Base-by-base conservation (phyloP, 495 filamentous ascomycete species). In the Thermothielavioides terrestris region DNA sequence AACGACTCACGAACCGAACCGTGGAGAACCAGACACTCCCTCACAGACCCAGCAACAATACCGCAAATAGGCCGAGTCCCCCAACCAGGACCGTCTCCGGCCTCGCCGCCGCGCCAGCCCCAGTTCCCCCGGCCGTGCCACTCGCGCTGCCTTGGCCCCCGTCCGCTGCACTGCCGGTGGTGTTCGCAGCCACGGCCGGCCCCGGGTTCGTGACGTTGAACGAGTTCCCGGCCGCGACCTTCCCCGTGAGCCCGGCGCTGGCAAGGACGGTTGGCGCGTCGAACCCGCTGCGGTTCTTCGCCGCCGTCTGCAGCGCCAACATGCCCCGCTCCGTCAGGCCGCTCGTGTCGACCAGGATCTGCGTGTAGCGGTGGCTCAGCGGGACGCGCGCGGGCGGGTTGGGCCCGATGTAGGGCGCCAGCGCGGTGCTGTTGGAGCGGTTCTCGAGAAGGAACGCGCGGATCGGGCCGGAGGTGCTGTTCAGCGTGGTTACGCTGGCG, bases 171-270 rank as follows among this genome's bases (percentile, higher is more conserved):
- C 17, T 45, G 21, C 11, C 14, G 14, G 42, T 49, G 23, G 18
- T 43, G 1, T 42, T 55, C 3, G 30, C 12, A 14, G 14, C 39
- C 27, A 36, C 4, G 26, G 46, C 65, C 20, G 67, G 69, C 25
- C 68, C 68, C 0, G 66, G 60, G 54, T 73, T 73, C 10, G 68
- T 72, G 15, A 72, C 70, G 35, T 71, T 68, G 49, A 61, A 73
- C 42, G 59, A 72, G 49, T 70, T 73, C n/a, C 65, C 70, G 8
- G 69, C 70, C 10, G 71, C 51, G 8, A 69, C 61, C 39, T 63
- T 56, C 17, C 52, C 59, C 23, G 18, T 52, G 9, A 73, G 54
- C 12, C 59, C 59, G 30, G 65, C 68, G 28, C 55, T 21, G 11
- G 50, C 52, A 27, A 74, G 50, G 18, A 67, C 59, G 25, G 26